phyloP scores from a whole-genome alignment of 257 asterid genomes.

The Ilex aquifolium region DNA sequence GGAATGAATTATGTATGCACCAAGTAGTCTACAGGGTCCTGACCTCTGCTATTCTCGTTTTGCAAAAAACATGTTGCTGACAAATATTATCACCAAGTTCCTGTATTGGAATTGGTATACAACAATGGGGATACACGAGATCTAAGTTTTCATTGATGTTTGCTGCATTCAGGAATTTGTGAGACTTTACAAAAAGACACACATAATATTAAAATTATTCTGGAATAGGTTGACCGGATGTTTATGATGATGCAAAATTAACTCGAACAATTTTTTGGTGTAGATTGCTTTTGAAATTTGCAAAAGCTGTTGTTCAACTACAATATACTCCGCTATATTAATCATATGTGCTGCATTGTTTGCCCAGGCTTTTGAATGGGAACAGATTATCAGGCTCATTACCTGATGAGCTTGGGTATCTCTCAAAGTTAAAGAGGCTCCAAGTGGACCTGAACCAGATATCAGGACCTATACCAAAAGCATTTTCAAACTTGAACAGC shows the following conservation, averaged over 20 bases:
- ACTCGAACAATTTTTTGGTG: no score
- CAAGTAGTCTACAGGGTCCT: no score
- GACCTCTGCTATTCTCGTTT: no score
- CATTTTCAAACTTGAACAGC: conserved; percentile 28
- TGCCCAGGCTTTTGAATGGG: conserved; percentile 41
- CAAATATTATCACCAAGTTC: no score
- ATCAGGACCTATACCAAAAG: conserved; percentile 37
- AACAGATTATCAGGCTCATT: conserved; percentile 38
- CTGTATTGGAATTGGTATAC: no score
- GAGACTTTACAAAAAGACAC: not conserved
- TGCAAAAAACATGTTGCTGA: no score
- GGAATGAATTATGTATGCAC: no score
- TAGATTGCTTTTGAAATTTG: no score
- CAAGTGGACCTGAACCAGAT: conserved; percentile 40
- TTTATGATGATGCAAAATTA: no score
- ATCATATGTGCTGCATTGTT: not conserved
- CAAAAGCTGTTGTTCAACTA: no score
- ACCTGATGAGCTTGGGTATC: conserved; percentile 39
- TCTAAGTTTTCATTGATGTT: not conserved
- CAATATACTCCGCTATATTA: no score
- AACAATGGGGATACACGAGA: no score
- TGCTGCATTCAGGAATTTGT: conserved; percentile 5
- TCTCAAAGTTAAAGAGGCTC: conserved; percentile 31
- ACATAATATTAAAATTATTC: not conserved
- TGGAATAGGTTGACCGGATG: conserved; percentile 4